Percentiles rank a stretch among this genome's conserved stretches.
phyloP scores from a whole-genome alignment of 805 yeast genomes.

The Ogataea polymorpha region DNA sequence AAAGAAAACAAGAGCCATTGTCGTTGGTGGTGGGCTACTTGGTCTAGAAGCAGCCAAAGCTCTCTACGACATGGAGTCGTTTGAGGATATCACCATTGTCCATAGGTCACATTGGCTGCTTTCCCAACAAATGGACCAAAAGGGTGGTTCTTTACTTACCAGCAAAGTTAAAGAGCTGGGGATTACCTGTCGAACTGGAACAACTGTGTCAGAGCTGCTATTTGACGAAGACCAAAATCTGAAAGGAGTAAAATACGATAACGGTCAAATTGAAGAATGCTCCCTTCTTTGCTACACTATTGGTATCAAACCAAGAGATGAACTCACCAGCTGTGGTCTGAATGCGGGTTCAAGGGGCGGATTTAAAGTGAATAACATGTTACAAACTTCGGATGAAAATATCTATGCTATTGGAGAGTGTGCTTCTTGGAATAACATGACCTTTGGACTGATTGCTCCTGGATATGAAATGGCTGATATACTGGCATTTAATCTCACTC shows the following conservation, averaged over 20 bases:
- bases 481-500: conserved; percentile 34
- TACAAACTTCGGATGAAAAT: conserved; percentile 28
- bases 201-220: conserved; percentile 47
- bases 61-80: conserved; percentile 30
- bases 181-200: conserved; percentile 48
- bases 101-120: conserved; percentile 35
- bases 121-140: conserved; percentile 36
- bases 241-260: conserved; percentile 25
- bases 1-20: conserved; percentile 26
- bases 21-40: conserved; percentile 35
- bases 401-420: conserved; percentile 37
- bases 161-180: conserved; percentile 52
- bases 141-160: conserved; percentile 33
- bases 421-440: conserved; percentile 36
- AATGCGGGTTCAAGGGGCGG: conserved; percentile 30
- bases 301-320: conserved; percentile 37
- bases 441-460: conserved; percentile 38
- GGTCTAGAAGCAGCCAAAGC: conserved; percentile 40
- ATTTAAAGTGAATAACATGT: conserved; percentile 27
- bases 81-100: conserved; percentile 31
- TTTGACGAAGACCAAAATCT: conserved; percentile 25
- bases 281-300: conserved; percentile 35
- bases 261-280: conserved; percentile 32
- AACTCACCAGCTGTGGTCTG: conserved; percentile 29
- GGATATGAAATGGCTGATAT: conserved; percentile 39